A percentile compares a stretch with the other conserved stretches of the same genome.
Evolutionary conservation across 805 yeast species (phyloP).

Genomic region (Diddensiella transvaalensis): DNA sequence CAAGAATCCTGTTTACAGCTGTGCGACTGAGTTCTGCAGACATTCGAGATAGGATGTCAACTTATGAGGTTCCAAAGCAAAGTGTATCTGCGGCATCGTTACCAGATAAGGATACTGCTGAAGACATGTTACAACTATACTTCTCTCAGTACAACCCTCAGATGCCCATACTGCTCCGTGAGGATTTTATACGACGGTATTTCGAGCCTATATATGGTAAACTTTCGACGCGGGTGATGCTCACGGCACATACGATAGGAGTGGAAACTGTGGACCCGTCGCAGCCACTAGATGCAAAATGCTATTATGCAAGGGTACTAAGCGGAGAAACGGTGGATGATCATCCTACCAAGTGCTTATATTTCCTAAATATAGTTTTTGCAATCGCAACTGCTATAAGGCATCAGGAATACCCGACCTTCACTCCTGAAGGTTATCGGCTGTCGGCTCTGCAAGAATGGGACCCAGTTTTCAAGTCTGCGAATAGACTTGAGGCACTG

Average conservation of each 20-base stretch:
- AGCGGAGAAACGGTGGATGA: slow-evolving; percentile 2
- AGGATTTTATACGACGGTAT: slow-evolving; percentile 59
- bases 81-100: slow-evolving; percentile 43
- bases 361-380: slow-evolving; percentile 70
- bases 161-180: slow-evolving; percentile 79
- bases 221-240: slow-evolving; percentile 47
- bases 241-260: slow-evolving; percentile 38
- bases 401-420: slow-evolving; percentile 61
- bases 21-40: slow-evolving; percentile 41
- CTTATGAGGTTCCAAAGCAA: not conserved
- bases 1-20: slow-evolving; percentile 73
- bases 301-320: not conserved
- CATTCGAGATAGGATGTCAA: slow-evolving; percentile 19
- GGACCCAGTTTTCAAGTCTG: slow-evolving; percentile 53
- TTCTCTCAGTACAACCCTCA: slow-evolving; percentile 82
- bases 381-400: slow-evolving; percentile 77
- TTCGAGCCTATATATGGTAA: slow-evolving; percentile 81
- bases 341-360: slow-evolving; percentile 37
- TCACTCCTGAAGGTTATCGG: slow-evolving; percentile 66
- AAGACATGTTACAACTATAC: slow-evolving; percentile 56
- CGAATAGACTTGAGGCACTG: slow-evolving; percentile 64
- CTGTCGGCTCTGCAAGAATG: slow-evolving; percentile 59
- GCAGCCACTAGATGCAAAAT: not conserved
- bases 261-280: slow-evolving; percentile 4
- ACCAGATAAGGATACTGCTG: slow-evolving; percentile 70